Conservation (phyloP, 2,329 filamentous ascomycete genomes). For the Aspergillus tubingensis region DNA sequence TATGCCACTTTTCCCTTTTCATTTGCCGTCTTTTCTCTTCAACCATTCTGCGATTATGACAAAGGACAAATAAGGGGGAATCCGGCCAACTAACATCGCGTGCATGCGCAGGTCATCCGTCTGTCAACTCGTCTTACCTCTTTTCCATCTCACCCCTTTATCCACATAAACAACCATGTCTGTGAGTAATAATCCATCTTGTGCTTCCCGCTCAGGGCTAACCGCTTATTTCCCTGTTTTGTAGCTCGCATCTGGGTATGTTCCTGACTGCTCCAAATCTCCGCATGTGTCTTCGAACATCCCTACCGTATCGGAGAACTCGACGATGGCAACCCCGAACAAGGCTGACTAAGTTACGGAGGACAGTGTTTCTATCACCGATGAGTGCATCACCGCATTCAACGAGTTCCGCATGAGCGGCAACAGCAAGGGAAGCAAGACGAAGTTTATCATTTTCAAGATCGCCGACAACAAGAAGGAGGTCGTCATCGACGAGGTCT, state of each 20-base stretch:
- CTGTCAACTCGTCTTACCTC: constrained; percentile 17
- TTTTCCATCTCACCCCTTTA: constrained; percentile 18
- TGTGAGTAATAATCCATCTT: constrained; percentile 25
- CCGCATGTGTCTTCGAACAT: not conserved
- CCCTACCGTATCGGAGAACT: not conserved
- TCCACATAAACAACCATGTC: constrained; percentile 36
- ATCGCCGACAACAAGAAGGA: constrained; percentile 53
- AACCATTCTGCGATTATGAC: not conserved
- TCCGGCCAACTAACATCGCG: constrained; percentile 32
- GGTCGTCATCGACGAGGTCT: constrained; percentile 51
- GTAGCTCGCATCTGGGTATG: constrained; percentile 42
- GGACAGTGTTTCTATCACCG: constrained; percentile 47
- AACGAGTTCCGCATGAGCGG: constrained; percentile 51
- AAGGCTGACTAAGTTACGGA: constrained; percentile 23
- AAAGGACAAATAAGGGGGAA: constrained; percentile 17
- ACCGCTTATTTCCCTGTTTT: constrained; percentile 16
- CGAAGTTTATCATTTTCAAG: constrained; percentile 56
- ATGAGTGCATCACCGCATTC: constrained; percentile 50
- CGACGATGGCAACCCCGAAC: not conserved
- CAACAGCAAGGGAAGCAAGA: constrained; percentile 32
- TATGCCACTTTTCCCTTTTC: not conserved
- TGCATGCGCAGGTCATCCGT: constrained; percentile 30
- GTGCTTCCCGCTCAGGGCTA: not conserved
- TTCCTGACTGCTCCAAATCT: constrained; percentile 11
- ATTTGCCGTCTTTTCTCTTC: not conserved